phyloP scores from a whole-genome alignment of 192 early-diverging fungal species.

The Linderina pennispora region DNA sequence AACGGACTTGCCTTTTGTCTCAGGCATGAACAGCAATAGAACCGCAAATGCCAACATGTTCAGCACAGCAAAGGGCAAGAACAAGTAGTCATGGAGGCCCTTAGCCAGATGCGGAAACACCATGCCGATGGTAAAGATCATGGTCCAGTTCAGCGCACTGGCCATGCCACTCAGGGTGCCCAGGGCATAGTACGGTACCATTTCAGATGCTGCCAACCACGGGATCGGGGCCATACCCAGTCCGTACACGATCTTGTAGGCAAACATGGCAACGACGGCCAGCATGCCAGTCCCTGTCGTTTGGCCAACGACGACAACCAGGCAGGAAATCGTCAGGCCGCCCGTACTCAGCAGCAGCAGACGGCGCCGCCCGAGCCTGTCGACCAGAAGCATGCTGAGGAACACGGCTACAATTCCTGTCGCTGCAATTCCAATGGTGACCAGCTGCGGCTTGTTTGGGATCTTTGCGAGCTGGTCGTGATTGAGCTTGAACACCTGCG shows the following conservation, averaged over 20 bases:
- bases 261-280: slow-evolving; percentile 53
- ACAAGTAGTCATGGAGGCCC: slow-evolving; percentile 30
- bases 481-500: slow-evolving; percentile 45
- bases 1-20: slow-evolving; percentile 67
- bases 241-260: slow-evolving; percentile 64
- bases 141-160: slow-evolving; percentile 68
- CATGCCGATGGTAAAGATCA: slow-evolving; percentile 51
- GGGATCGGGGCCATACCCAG: slow-evolving; percentile 77
- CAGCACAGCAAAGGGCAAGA: slow-evolving; percentile 59
- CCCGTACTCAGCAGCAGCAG: slow-evolving; percentile 57
- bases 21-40: slow-evolving; percentile 62
- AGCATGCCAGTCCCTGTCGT: slow-evolving; percentile 30
- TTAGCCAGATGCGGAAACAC: slow-evolving; percentile 46
- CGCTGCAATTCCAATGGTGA: slow-evolving; percentile 35
- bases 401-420: slow-evolving; percentile 27
- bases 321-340: slow-evolving; percentile 50
- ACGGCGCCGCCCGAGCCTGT: slow-evolving; percentile 59
- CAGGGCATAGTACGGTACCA: slow-evolving; percentile 67
- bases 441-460: slow-evolving; percentile 37
- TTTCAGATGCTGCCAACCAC: slow-evolving; percentile 71
- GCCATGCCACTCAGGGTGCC: slow-evolving; percentile 62
- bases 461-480: slow-evolving; percentile 29
- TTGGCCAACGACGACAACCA: slow-evolving; percentile 55
- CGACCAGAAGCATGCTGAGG: slow-evolving; percentile 50
- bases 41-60: slow-evolving; percentile 54